Evolutionary conservation across 163 green algal genomes (phyloP).

Genomic region (Trebouxiophyceae sp.): DNA sequence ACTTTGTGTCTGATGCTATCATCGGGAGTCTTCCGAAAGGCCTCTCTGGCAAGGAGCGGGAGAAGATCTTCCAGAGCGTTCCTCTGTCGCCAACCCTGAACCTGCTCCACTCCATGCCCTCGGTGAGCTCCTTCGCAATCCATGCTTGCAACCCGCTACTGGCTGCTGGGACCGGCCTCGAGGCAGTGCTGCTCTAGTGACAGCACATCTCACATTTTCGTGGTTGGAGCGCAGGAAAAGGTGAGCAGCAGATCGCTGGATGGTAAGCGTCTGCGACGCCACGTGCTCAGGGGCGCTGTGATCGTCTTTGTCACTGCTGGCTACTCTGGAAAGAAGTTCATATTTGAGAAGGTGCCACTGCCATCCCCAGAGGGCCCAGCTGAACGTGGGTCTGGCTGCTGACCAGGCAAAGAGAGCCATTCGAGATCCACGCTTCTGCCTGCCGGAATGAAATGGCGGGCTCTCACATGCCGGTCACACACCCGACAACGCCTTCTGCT

Average conservation of each 20-base stretch:
- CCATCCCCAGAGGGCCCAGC: neutral
- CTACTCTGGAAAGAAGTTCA: slow-evolving; percentile 39
- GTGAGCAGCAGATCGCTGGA: slow-evolving; percentile 40
- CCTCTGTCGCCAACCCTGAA: slow-evolving; percentile 61
- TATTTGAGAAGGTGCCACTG: slow-evolving; percentile 20
- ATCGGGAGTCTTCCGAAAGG: slow-evolving; percentile 61
- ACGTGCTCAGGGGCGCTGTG: slow-evolving; percentile 71
- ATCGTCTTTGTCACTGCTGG: slow-evolving; percentile 83
- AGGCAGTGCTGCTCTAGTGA: too few species aligned
- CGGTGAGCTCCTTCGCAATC: slow-evolving; percentile 12
- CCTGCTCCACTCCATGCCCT: slow-evolving; percentile 48
- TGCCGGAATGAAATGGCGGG: too few species aligned
- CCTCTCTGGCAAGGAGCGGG: slow-evolving; percentile 49
- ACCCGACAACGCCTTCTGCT: slow-evolving; percentile 61
- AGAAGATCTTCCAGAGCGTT: slow-evolving; percentile 40
- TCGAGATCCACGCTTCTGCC: too few species aligned
- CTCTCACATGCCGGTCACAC: too few species aligned
- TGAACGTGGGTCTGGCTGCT: too few species aligned
- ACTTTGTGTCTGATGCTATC: slow-evolving; percentile 55
- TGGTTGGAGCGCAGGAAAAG: slow-evolving; percentile 55
- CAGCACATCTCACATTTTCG: too few species aligned
- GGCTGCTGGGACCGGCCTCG: too few species aligned
- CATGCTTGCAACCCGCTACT: neutral
- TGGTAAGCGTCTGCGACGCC: slow-evolving; percentile 48
- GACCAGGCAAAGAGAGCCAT: too few species aligned